Evolutionary conservation across 129 eudicot species (phyloP), one percentile per base, ranked within the genome.

Genomic region (Escallonia rubra): DNA sequence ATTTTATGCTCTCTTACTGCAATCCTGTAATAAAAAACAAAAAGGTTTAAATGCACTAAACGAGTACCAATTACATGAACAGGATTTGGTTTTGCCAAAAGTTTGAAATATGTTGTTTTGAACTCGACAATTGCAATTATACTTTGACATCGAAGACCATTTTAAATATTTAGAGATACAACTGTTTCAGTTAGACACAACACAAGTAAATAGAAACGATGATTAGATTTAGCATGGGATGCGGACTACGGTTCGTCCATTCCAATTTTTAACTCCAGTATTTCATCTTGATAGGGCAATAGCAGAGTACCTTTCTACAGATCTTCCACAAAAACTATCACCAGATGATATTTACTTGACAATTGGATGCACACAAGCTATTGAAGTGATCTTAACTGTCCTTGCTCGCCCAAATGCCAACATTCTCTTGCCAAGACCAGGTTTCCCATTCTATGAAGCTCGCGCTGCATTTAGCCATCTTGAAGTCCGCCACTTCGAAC

Each of bases 381-480:
- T 87, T 70, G 89, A 84, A 57, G 57, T 81, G 68, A 75, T 87
- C 44, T 4, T 87, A 66, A 66, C 86, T 4, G 90, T 72, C 41
- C 89, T 90, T 63, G 81, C 89, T 8, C 76, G 67, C 8, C 82
- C 95, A 4, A 74, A 72, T 46, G 89, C 97, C n/a, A 90, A 90
- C 61, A 84, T 90, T 57, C 66, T 90, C 65, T 84, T 90, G 55
- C 97, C 97, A 44, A 87, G 69, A 62, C 97, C 97, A 0, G 95
- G 95, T 43, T 90, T 77, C 66, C 87, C 91, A 42, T 81, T 71
- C 64, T 87, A 90, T 46, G 97, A 90, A 70, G 85, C 86, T 2
- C 42, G 86, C 41, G 82, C 89, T 66, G 70, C 71, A 34, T 73
- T 75, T 45, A 68, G 75, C 34, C 73, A 74, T 64, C 74, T 90